Percentiles rank a stretch among this genome's conserved stretches.
phyloP scores from a whole-genome alignment of 2,329 filamentous ascomycete genomes.

The Capronia coronata region DNA sequence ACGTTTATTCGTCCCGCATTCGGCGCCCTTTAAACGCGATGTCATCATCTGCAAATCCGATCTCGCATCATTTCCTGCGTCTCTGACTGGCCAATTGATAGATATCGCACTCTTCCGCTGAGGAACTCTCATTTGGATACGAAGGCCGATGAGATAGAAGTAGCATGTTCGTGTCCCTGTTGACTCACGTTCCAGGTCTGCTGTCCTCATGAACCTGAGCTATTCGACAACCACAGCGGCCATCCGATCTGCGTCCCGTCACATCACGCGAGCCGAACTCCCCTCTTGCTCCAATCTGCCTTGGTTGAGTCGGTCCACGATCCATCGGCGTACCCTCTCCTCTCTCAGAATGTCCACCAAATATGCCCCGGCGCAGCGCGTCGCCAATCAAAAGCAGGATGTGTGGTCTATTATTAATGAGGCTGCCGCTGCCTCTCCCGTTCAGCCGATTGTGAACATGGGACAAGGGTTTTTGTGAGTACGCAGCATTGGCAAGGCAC shows the following conservation, averaged over 20 bases:
- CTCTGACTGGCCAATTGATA: slow-evolving; percentile 3
- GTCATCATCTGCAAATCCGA: slow-evolving; percentile 1
- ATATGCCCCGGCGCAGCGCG: slow-evolving; percentile 43
- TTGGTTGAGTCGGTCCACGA: not conserved
- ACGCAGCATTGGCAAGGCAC: slow-evolving; percentile 3
- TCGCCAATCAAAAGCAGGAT: slow-evolving; percentile 47
- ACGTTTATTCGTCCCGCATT: too few relatives aligned
- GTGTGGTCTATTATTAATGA: slow-evolving; percentile 61
- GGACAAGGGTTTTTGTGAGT: slow-evolving; percentile 56
- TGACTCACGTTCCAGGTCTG: not conserved
- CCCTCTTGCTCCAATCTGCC: not conserved
- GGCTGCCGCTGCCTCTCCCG: slow-evolving; percentile 56
- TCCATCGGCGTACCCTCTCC: slow-evolving; percentile 11
- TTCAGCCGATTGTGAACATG: slow-evolving; percentile 61
- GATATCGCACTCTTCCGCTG: not conserved
- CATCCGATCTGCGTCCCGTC: slow-evolving; percentile 13
- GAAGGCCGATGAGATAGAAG: too few relatives aligned
- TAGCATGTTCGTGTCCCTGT: too few relatives aligned
- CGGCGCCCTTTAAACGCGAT: too few relatives aligned
- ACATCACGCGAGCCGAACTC: slow-evolving; percentile 3
- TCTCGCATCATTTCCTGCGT: not conserved
- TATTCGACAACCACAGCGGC: slow-evolving; percentile 7
- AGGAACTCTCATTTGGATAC: too few relatives aligned
- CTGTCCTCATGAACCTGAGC: slow-evolving; percentile 16
- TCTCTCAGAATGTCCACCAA: slow-evolving; percentile 23